These are phyloP conservation scores for Aphanomyces stellatus DNA, from an alignment of 352 stramenopile species.

Conservation along the genomic window DNA sequence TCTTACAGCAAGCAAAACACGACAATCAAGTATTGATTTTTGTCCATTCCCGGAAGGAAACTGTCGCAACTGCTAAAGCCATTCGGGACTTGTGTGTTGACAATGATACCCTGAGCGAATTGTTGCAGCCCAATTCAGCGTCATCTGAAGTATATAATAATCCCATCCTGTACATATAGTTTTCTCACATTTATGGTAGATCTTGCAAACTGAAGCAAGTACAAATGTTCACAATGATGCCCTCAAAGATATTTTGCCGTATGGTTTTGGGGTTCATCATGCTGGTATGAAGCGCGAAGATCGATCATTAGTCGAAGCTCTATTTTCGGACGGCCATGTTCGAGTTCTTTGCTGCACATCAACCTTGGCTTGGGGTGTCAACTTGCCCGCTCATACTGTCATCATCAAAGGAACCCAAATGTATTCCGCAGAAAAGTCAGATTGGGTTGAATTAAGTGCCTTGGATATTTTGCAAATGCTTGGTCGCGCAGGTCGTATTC, in stretches of 20 bases:
- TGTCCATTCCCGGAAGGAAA: slow-evolving; percentile 98
- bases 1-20: slow-evolving; percentile 87
- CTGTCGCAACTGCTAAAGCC: slow-evolving; percentile 94
- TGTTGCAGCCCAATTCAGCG: slow-evolving; percentile 82
- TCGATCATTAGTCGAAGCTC: slow-evolving; percentile 97
- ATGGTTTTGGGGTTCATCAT: slow-evolving; percentile 99
- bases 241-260: slow-evolving; percentile 97
- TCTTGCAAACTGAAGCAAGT: slow-evolving; percentile 91
- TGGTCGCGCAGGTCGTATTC: slow-evolving; percentile 94
- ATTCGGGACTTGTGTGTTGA: slow-evolving; percentile 94
- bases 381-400: slow-evolving; percentile 98
- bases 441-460: slow-evolving; percentile 97
- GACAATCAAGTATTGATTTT: slow-evolving; percentile 99
- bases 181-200: slow-evolving; percentile 36
- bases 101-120: slow-evolving; percentile 89
- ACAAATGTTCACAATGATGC: slow-evolving; percentile 93
- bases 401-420: slow-evolving; percentile 99
- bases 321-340: slow-evolving; percentile 96
- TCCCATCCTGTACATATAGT: neutral
- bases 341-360: slow-evolving; percentile 97
- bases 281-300: slow-evolving; percentile 97
- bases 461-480: slow-evolving; percentile 99
- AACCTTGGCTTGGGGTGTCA: slow-evolving; percentile 99
- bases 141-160: slow-evolving; percentile 66
- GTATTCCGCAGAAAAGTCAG: slow-evolving; percentile 97